Evolutionary conservation across 169 alveolate species (phyloP).

Genomic region (Eimeria nieschulzi): DNA sequence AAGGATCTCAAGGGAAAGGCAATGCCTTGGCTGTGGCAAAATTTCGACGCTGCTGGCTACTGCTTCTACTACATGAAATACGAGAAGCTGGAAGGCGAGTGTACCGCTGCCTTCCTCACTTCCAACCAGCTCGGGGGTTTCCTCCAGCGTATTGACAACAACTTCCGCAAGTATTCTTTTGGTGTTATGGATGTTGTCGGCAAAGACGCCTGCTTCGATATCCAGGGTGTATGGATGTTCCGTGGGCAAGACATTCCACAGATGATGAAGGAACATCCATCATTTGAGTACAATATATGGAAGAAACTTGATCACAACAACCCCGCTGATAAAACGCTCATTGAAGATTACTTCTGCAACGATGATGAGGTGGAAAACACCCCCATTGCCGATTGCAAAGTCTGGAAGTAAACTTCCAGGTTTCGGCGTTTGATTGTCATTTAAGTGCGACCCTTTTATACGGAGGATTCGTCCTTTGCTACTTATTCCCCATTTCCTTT

Average conservation of each 20-base stretch:
- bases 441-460: background rate
- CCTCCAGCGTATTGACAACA: slow-evolving; percentile 93
- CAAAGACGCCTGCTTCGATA: slow-evolving; percentile 90
- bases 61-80: slow-evolving; percentile 93
- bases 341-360: slow-evolving; percentile 95
- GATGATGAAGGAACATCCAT: slow-evolving; percentile 95
- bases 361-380: slow-evolving; percentile 81
- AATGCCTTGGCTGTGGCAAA: slow-evolving; percentile 90
- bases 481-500: background rate
- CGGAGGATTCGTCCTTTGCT: background rate
- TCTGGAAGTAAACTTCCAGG: slow-evolving; percentile 54
- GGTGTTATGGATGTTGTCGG: slow-evolving; percentile 96
- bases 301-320: slow-evolving; percentile 87
- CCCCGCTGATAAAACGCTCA: slow-evolving; percentile 87
- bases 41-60: slow-evolving; percentile 91
- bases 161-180: slow-evolving; percentile 93
- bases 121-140: slow-evolving; percentile 95
- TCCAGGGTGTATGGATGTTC: slow-evolving; percentile 96
- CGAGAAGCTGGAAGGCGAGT: slow-evolving; percentile 95
- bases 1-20: slow-evolving; percentile 89
- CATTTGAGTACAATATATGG: slow-evolving; percentile 93
- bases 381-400: slow-evolving; percentile 73
- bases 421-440: background rate
- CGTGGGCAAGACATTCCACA: slow-evolving; percentile 94
- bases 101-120: slow-evolving; percentile 89